A percentile compares a stretch with the other conserved stretches of the same genome.
These are phyloP conservation scores for Conticribra guillardii DNA, from an alignment of 108 stramenopile species.

Conservation along the genomic window DNA sequence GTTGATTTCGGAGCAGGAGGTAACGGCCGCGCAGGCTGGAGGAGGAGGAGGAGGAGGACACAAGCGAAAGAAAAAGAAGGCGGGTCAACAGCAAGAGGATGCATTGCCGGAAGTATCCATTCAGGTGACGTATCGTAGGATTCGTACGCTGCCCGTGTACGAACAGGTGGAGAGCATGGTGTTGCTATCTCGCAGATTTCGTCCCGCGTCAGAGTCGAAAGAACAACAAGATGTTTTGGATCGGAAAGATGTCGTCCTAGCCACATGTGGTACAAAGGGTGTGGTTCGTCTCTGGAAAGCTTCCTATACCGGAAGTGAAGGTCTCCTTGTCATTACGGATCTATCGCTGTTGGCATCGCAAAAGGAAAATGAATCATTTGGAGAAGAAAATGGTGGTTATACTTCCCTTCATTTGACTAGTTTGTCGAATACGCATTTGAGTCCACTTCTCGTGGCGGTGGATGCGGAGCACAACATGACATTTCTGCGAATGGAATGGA, in stretches of 20 bases:
- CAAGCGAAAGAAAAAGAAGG: conserved; percentile 49
- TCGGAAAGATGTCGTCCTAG: conserved; percentile 51
- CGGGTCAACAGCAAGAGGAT: conserved; percentile 15
- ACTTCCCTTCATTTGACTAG: conserved; percentile 50
- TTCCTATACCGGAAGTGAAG: conserved; percentile 16
- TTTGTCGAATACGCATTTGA: conserved; percentile 28
- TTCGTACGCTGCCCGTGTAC: conserved; percentile 80
- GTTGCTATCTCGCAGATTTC: conserved; percentile 44
- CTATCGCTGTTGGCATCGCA: conserved; percentile 59
- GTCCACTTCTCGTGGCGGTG: conserved; percentile 73
- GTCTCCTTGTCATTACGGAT: conserved; percentile 47
- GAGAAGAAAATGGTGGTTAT: conserved; percentile 82
- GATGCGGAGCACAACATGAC: conserved; percentile 93
- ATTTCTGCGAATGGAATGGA: conserved; percentile 63
- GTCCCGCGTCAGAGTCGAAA: conserved; percentile 42
- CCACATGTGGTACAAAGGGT: conserved; percentile 83
- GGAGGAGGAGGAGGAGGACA: conserved; percentile 14
- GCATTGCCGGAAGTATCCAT: conserved; percentile 4
- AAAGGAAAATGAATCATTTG: conserved; percentile 62
- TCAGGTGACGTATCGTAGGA: conserved; percentile 56
- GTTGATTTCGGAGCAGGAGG: conserved; percentile 76
- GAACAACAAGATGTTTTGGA: conserved; percentile 46
- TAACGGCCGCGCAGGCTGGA: conserved; percentile 17
- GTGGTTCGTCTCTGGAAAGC: conserved; percentile 75
- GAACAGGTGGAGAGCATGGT: conserved; percentile 86